Conservation (phyloP, 2,329 filamentous ascomycete genomes). For the Elsinoe perseae region DNA sequence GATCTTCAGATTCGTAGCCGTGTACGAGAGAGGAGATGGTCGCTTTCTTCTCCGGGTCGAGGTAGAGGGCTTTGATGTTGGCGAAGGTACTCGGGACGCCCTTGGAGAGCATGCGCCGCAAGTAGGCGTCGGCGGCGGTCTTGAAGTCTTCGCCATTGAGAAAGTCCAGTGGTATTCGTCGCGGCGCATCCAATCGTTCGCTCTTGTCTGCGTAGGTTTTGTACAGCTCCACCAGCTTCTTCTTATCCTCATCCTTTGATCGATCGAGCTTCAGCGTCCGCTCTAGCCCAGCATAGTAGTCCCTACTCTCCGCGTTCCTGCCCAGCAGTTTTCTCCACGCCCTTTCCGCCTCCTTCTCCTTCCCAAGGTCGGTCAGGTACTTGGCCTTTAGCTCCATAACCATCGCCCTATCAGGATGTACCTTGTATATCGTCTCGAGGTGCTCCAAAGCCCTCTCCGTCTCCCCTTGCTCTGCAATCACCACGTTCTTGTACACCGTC, state of each 20-base stretch:
- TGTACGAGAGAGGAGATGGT: conserved; percentile 67
- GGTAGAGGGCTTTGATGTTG: conserved; percentile 90
- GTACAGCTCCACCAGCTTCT: conserved; percentile 69
- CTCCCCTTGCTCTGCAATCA: conserved; percentile 87
- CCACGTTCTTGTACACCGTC: conserved; percentile 84
- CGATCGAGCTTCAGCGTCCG: conserved; percentile 57
- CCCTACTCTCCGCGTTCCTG: conserved; percentile 78
- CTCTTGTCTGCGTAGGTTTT: conserved; percentile 73
- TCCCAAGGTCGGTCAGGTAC: conserved; percentile 70
- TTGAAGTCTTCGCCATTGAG: conserved; percentile 74
- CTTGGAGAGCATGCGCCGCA: conserved; percentile 78
- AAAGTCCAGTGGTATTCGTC: conserved; percentile 83
- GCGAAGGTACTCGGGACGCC: conserved; percentile 94
- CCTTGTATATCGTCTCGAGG: conserved; percentile 67
- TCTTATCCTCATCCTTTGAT: conserved; percentile 55
- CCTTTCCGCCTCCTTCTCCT: conserved; percentile 69
- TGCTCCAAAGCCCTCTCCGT: conserved; percentile 77
- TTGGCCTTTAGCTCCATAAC: conserved; percentile 79
- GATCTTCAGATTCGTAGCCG: conserved; percentile 56
- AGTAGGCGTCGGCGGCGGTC: conserved; percentile 66
- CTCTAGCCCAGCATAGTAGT: conserved; percentile 75
- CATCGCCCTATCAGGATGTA: conserved; percentile 73
- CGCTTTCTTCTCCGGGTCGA: conserved; percentile 67
- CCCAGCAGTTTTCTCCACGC: conserved; percentile 76
- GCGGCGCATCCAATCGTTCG: conserved; percentile 75